phyloP scores from a whole-genome alignment of 345 rosid species.

The Boechera divaricarpa region DNA sequence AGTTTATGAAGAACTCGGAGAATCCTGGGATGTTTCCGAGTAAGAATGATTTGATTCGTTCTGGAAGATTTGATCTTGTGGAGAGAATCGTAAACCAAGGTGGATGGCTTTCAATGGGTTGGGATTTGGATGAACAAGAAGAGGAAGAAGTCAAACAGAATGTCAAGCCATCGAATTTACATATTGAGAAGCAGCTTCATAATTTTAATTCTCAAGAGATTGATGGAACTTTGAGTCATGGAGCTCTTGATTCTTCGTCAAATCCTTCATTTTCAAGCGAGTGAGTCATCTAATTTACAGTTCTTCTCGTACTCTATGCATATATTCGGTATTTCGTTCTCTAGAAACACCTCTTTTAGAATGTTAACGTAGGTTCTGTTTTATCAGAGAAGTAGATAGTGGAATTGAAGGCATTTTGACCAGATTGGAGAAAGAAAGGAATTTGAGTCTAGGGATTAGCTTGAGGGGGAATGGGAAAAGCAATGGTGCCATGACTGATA shows the following conservation, averaged over 20 bases:
- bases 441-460: conserved; percentile 62
- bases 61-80: conserved; percentile 80
- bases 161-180: conserved; percentile 32
- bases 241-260: conserved; percentile 38
- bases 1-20: conserved; percentile 74
- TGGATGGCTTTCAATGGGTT: conserved; percentile 92
- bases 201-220: conserved; percentile 29
- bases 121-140: conserved; percentile 66
- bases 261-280: conserved; percentile 22
- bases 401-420: conserved; percentile 88
- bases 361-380: conserved; percentile 29
- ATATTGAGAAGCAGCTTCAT: conserved; percentile 37
- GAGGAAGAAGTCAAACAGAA: conserved; percentile 31
- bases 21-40: conserved; percentile 71
- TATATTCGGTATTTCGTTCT: neutral
- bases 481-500: conserved; percentile 38
- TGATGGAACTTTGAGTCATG: conserved; percentile 35
- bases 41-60: conserved; percentile 64
- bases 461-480: conserved; percentile 53
- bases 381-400: conserved; percentile 61
- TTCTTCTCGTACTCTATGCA: conserved; percentile 3
- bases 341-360: neutral
- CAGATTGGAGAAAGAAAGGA: conserved; percentile 86
- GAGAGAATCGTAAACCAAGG: conserved; percentile 64
- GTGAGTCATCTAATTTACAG: conserved; percentile 23